Evolutionary conservation across 2,329 filamentous ascomycete species (phyloP), one percentile per base, ranked within the genome.

Genomic region (Exophiala aquamarina): DNA sequence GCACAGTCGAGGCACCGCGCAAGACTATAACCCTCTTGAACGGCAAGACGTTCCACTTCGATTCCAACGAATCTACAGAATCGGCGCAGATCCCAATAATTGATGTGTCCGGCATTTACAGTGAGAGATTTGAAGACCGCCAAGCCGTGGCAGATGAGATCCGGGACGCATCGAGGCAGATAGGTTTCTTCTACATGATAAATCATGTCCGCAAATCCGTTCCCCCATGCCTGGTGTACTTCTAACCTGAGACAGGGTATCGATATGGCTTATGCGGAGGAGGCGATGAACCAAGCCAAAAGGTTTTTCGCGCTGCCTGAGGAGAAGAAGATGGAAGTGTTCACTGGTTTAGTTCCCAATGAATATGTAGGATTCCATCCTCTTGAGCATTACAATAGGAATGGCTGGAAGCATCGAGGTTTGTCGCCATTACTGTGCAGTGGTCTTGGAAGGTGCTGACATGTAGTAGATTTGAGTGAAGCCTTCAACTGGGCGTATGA

Each of bases 251-350:
- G 23, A 56, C 74, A 76, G 57, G 73, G 74, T 21, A 58, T 69
- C 48, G 61, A 68, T 46, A 49, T 61, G 49, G 42, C 39, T 32
- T 57, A 64, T 50, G 52, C 62, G 14, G 55, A 62, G 15, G 50
- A 47, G 0, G 64, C 70, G 1, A 66, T 71, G 18, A 20, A 61
- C 33, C 69, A 72, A 45, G 66, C 67, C 1, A 65, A 68, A 20
- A 58, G 62, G 1, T 70, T 77, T 44, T 77, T 76, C 44, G 58
- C 66, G 2, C 56, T 74, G 2, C 65, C 71, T 0, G 59, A 68
- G 4, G 66, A 73, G 45, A 72, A 71, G 52, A 76, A 75, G 52
- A 63, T 75, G 47, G 66, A 74, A 31, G 73, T 76, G 2, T 71
- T 70, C 54, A 77, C 50, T 14, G 43, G 39, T 15, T 37, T 50